A percentile compares a stretch with the other conserved stretches of the same genome.
phyloP scores from a whole-genome alignment of 345 rosid species.

The Linum tenue region DNA sequence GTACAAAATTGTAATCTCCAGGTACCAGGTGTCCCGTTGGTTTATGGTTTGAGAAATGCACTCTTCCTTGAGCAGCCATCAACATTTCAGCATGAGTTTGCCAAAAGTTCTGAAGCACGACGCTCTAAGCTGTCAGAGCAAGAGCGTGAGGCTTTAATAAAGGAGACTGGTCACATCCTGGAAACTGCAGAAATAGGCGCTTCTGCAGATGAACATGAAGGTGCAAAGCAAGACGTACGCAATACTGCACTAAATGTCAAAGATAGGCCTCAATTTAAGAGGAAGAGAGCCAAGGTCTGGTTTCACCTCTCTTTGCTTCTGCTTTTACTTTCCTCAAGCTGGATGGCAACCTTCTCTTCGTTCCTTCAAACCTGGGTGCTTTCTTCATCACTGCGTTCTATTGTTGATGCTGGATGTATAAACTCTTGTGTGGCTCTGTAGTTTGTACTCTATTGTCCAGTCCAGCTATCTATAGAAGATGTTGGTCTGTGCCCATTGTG shows the following conservation, averaged over 20 bases:
- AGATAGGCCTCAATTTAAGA: conserved; percentile 70
- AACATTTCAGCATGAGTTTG: conserved; percentile 50
- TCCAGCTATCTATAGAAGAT: too few relatives aligned
- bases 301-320: neutral
- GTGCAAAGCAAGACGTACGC: conserved; percentile 18
- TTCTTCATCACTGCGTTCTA: neutral
- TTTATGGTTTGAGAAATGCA: conserved; percentile 62
- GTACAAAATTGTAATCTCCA: conserved; percentile 16
- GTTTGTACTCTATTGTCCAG: too few relatives aligned
- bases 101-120: too few relatives aligned
- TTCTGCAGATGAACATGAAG: conserved; percentile 31
- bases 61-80: conserved; percentile 80
- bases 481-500: neutral
- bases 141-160: conserved; percentile 40
- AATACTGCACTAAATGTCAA: conserved; percentile 29
- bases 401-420: neutral
- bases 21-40: conserved; percentile 74
- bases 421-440: neutral
- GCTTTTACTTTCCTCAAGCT: neutral
- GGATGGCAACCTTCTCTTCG: neutral
- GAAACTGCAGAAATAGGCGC: conserved; percentile 19
- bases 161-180: conserved; percentile 26
- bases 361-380: neutral
- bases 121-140: conserved; percentile 21
- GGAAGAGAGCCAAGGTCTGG: conserved; percentile 67